A percentile compares a stretch with the other conserved stretches of the same genome.
phyloP scores from a whole-genome alignment of 2,329 filamentous ascomycete species.

The Chlorencoelia australis region DNA sequence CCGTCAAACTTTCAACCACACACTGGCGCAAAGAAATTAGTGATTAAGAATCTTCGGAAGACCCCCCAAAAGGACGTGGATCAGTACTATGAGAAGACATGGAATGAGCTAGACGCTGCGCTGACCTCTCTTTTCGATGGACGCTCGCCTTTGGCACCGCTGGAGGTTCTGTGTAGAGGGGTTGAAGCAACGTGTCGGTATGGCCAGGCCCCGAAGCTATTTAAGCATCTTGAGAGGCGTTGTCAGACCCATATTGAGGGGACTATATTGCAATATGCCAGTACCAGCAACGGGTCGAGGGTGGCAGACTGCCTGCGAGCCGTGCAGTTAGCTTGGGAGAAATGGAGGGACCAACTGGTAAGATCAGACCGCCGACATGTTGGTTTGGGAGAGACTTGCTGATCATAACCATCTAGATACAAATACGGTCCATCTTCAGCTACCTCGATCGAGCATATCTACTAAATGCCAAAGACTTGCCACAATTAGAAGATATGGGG shows the following conservation, averaged over 20 bases:
- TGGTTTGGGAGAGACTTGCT: neutral
- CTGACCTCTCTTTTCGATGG: slow-evolving; percentile 63
- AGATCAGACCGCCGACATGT: slow-evolving; percentile 21
- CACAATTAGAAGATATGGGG: slow-evolving; percentile 72
- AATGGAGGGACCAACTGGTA: slow-evolving; percentile 72
- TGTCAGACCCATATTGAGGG: slow-evolving; percentile 59
- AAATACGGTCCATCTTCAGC: slow-evolving; percentile 81
- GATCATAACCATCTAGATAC: slow-evolving; percentile 41
- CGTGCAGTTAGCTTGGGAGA: slow-evolving; percentile 53
- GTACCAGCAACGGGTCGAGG: slow-evolving; percentile 38
- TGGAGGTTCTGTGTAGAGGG: slow-evolving; percentile 81
- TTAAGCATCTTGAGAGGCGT: slow-evolving; percentile 51
- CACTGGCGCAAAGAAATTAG: slow-evolving; percentile 69
- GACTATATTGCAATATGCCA: slow-evolving; percentile 44
- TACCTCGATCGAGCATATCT: slow-evolving; percentile 89
- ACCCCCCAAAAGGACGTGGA: slow-evolving; percentile 51
- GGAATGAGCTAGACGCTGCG: slow-evolving; percentile 63
- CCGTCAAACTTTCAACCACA: slow-evolving; percentile 54
- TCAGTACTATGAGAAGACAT: slow-evolving; percentile 68
- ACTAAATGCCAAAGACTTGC: slow-evolving; percentile 57
- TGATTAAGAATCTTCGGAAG: slow-evolving; percentile 84
- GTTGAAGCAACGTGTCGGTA: slow-evolving; percentile 87
- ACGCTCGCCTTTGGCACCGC: slow-evolving; percentile 53
- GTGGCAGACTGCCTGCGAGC: slow-evolving; percentile 54
- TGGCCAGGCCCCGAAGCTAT: slow-evolving; percentile 59